Percentiles rank a stretch among this genome's conserved stretches.
Conservation (phyloP, 2,329 filamentous ascomycete genomes). For the Aspergillus hortae region DNA sequence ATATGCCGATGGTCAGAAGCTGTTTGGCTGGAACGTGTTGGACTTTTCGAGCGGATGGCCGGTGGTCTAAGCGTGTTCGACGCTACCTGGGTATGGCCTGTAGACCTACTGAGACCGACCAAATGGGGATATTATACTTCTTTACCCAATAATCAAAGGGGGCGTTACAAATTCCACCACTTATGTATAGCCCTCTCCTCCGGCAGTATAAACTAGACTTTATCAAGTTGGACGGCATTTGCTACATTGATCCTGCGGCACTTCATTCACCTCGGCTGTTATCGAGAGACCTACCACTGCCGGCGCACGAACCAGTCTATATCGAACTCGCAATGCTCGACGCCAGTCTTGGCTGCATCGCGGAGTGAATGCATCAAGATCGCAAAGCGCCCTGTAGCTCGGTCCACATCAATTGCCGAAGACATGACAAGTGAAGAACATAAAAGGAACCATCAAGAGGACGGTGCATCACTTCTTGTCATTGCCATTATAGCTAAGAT, state of each 20-base stretch:
- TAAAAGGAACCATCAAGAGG: not conserved
- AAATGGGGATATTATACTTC: too few species aligned
- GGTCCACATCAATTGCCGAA: too few species aligned
- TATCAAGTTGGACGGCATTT: not conserved
- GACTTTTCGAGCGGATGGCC: conserved; percentile 42
- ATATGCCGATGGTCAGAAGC: conserved; percentile 43
- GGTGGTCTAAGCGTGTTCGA: conserved; percentile 19
- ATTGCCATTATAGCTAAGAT: not conserved
- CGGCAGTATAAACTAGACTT: too few species aligned
- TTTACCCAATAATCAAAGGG: too few species aligned
- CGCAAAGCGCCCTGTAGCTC: too few species aligned
- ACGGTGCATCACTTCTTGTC: not conserved
- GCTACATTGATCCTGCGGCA: not conserved
- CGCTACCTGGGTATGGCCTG: too few species aligned
- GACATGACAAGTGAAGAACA: too few species aligned
- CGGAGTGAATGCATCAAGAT: too few species aligned
- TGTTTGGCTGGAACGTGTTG: conserved; percentile 44
- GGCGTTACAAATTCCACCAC: too few species aligned
- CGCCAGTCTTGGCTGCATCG: too few species aligned
- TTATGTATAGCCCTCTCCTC: too few species aligned
- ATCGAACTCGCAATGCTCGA: not conserved
- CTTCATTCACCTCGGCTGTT: not conserved
- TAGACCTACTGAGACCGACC: too few species aligned
- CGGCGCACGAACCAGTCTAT: not conserved
- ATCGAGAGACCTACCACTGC: not conserved